Evolutionary conservation across 1,284 basidiomycete genomes (phyloP), one percentile per base, ranked within the genome.

Genomic region (Coniferiporia sulphurascens): DNA sequence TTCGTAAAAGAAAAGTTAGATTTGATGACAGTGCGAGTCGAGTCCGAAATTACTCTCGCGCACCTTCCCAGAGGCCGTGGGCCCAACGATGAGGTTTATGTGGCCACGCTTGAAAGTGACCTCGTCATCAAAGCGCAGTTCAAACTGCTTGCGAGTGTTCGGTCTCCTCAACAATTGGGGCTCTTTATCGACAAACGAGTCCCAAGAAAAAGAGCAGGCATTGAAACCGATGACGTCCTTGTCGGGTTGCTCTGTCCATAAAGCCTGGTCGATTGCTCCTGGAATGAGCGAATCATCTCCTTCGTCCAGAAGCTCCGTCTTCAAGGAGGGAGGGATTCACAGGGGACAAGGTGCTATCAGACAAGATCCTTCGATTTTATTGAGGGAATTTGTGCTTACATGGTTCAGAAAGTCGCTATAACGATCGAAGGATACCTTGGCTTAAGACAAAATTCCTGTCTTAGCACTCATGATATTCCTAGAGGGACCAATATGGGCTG

Each of bases 251-350:
- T 69, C 66, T 22, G 69, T 63, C 46, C 67, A 61, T 15, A 71
- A 48, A 35, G 73, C 55, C 19, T 69, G 27, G 27, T 27, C 68
- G 15, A 67, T 60, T 19, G 4, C 17, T 1, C 8, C 44, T 12
- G 70, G 64, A 55, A 73, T 69, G 44, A 70, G 57, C 58, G 67
- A 66, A 44, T 74, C 70, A 12, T 72, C 65, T 62, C 73, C 81
- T 12, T 67, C 64, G 63, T 85, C 83, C 46, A 85, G 71, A 46
- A 85, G 73, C 62, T 84, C 82, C 43, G 78, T 83, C 74, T 80
- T 57, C 4, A 36, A 21, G 51, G 22, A 56, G 46, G 19, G 15
- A 15, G 19, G 51, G 27, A 55, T 27, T 27, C 3, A 27, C 27
- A 27, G 5, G 48, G 19, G 17, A 19, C 48, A 13, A 41, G 9